A percentile compares a stretch with the other conserved stretches of the same genome.
These are phyloP conservation scores for Phaseolus coccineus DNA, from an alignment of 331 rosid genomes.

Conservation along the genomic window DNA sequence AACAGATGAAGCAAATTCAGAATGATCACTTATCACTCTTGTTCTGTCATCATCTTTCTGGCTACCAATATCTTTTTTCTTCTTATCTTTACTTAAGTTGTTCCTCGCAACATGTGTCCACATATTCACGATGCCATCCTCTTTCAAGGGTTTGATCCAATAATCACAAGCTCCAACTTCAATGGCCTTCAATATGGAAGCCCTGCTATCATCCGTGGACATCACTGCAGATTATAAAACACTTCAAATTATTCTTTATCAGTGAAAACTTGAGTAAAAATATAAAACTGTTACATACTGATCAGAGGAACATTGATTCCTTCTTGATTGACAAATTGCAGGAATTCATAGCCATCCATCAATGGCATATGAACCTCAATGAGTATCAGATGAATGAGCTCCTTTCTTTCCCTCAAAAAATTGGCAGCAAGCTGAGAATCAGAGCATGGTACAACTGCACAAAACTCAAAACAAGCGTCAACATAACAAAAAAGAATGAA, in stretches of 20 bases:
- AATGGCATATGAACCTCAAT: constrained; percentile 68
- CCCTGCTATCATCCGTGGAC: constrained; percentile 59
- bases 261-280: not conserved
- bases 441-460: constrained; percentile 61
- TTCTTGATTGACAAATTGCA: constrained; percentile 52
- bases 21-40: no score
- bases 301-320: constrained; percentile 70
- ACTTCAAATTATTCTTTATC: not conserved
- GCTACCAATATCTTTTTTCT: constrained; percentile 8
- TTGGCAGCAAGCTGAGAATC: constrained; percentile 57
- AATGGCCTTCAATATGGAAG: constrained; percentile 55
- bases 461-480: not conserved
- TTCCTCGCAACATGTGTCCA: constrained; percentile 77
- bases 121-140: constrained; percentile 57
- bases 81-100: constrained; percentile 40
- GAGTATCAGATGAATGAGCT: constrained; percentile 61
- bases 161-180: constrained; percentile 74
- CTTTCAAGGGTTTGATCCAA: constrained; percentile 66
- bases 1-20: no score
- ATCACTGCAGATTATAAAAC: constrained; percentile 61
- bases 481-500: not conserved
- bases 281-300: constrained; percentile 40
- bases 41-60: no score
- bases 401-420: constrained; percentile 57
- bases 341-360: constrained; percentile 37